Base-by-base conservation (phyloP, 352 stramenopile genomes). In the Globisporangium rhizosaccharum region DNA sequence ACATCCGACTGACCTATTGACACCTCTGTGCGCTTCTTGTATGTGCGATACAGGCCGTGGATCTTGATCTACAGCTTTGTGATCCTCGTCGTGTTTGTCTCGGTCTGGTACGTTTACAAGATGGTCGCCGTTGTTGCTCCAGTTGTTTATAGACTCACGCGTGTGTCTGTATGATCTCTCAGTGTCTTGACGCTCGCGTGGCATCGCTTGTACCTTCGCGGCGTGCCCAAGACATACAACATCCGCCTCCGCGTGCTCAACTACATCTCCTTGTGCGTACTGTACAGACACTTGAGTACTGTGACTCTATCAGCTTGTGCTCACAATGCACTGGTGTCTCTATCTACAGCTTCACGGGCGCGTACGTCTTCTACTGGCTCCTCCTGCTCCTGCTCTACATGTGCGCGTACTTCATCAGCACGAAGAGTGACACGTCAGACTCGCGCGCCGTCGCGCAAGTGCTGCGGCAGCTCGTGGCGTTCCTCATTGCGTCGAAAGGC, bases 301-400 rank as follows among this genome's bases (percentile, higher is more conserved):
- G 12, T 47, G 15, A n/a, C 42, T 47, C 42, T 15, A 30, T 50
- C 18, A 8, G 0, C 8, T 18, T 28, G 14, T 36, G 39, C 14
- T n/a, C 17, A 46, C 9, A 20, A 8, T 52, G 12, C 17, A 51
- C 42, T 33, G 30, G 5, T 15, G 49, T 17, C 58, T 6, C 4
- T 65, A 12, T 49, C 18, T 60, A 18, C 51, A 91, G 81, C 57
- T 95, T 95, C 57, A 92, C 79, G 0, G 85, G 85, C 30, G 85
- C 85, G 26, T 91, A 92, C 57, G 85, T 95, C 14, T 95, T 95
- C 63, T 95, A 95, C 67, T 95, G 85, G 85, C 70, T 95, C 39
- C 75, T 95, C 6, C 56, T 95, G 52, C 63, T 95, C 18, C 66
- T 95, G 23, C 63, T 95, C 60, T 95, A 93, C 79, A 95, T 95